Base-by-base conservation (phyloP, 73 alveolate species). In the Stentor coeruleus region DNA sequence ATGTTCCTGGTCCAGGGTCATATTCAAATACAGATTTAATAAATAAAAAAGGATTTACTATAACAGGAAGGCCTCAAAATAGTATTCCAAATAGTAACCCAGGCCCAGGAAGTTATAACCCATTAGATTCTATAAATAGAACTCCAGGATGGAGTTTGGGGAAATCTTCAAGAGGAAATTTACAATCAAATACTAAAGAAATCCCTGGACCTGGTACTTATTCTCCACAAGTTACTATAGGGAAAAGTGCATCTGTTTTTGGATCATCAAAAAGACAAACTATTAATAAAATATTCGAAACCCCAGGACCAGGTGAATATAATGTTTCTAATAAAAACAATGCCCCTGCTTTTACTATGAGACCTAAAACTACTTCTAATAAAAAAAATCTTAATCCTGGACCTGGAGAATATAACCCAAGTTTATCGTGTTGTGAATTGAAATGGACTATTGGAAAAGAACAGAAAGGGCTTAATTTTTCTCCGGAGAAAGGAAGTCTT, bases 71-170 rank as follows among this genome's bases (percentile, higher is more conserved):
- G n/a, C n/a, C n/a, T n/a, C n/a, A n/a, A n/a, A n/a, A n/a, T n/a
- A n/a, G n/a, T n/a, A n/a, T n/a, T n/a, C n/a, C n/a, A n/a, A n/a
- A n/a, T n/a, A n/a, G n/a, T n/a, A n/a, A n/a, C n/a, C 79, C 79
- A 28, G 79, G 79, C 20, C 79, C 79, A 28, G 79, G 79, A 66
- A n/a, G n/a, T n/a, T n/a, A n/a, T n/a, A n/a, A n/a, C n/a, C n/a
- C n/a, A n/a, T 6, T 6, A 49, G 20, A 6, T 49, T 6, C 20
- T 20, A 49, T 6, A 20, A 6, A 6, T 49, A 31, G n/a, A 11
- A 28, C 79, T 20, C 79, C 79, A 20, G 11, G 49, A 26, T 66
- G 37, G n/a, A 66, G 39, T 49, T 11, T 49, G 6, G 66, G 66
- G 1, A 26, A 40, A 14, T 28, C 14, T 14, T 14, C 42, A 20